Base-by-base conservation (phyloP, 345 rosid genomes). In the Linum lewisii region DNA sequence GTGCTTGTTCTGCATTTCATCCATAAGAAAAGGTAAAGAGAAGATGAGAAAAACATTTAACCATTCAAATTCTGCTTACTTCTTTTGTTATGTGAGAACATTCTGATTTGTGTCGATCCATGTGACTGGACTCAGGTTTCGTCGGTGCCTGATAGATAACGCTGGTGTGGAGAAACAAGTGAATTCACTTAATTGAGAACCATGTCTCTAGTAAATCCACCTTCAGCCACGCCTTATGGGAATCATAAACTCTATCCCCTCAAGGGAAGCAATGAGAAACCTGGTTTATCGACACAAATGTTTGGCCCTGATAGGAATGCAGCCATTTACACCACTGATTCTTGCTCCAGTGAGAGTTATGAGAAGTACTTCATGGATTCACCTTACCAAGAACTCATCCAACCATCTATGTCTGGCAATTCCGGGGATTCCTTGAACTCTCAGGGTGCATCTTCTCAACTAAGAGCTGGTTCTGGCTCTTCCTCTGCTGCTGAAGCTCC, bases 351-450 rank as follows among this genome's bases (percentile, higher is more conserved):
- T 26, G 87, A 88, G 77, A 84, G 81, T 73, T 87, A 83, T n/a
- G 95, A 85, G 66, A 84, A 86, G 74, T 89, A 83, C 73, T 81
- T 92, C 70, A 72, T 79, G 11, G 90, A 81, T 55, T 93, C 97
- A 9, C 94, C 91, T 16, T 64, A 70, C 0, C 87, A 81, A 44
- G 99, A 85, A 64, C 67, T 66, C 20, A 62, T 63, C 1, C 79
- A 75, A 3, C 81, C 87, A 54, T 66, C 85, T 24, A 78, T 78
- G 59, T 82, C 91, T 7, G 79, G 72, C 11, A 52, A 76, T 29
- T 87, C 94, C 15, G 88, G 69, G 23, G 69, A 77, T 77, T 78
- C 85, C 18, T 72, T 78, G 72, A 72, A 62, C 34, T 75, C 36
- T 3, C 72, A 70, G 18, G 81, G 72, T 53, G 71, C 72, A 47